These are phyloP conservation scores for Maudiozyma bulderi DNA, from an alignment of 805 yeast genomes.

Conservation along the genomic window DNA sequence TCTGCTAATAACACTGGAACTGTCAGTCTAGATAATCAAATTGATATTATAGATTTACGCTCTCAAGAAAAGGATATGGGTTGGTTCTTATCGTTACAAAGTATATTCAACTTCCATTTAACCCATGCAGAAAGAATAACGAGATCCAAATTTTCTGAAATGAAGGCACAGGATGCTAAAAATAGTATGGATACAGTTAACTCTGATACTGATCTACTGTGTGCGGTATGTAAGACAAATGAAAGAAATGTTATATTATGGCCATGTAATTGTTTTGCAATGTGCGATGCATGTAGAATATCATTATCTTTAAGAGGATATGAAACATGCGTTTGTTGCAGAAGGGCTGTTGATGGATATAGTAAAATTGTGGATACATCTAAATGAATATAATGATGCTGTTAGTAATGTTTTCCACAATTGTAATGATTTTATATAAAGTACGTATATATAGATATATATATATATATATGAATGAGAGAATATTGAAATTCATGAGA, in stretches of 20 bases:
- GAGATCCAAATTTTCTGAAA: slow-evolving; percentile 1
- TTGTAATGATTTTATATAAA: not conserved
- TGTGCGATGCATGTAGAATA: slow-evolving; percentile 76
- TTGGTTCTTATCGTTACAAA: slow-evolving; percentile 1
- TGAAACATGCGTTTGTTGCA: slow-evolving; percentile 78
- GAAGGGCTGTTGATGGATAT: slow-evolving; percentile 54
- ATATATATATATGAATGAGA: not conserved
- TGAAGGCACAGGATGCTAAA: not conserved
- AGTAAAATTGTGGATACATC: slow-evolving; percentile 27
- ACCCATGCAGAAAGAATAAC: slow-evolving; percentile 1
- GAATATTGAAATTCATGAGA: not conserved
- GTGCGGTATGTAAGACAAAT: slow-evolving; percentile 77
- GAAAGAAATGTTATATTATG: slow-evolving; percentile 70
- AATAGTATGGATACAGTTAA: not conserved
- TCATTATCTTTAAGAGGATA: slow-evolving; percentile 64
- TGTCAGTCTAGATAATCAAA: not conserved
- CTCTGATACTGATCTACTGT: slow-evolving; percentile 29
- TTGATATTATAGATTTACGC: not conserved
- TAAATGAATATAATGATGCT: not conserved
- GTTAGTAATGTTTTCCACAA: not conserved
- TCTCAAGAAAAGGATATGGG: not conserved
- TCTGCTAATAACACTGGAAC: too few relatives aligned
- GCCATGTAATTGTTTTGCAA: slow-evolving; percentile 88
- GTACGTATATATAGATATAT: not conserved
- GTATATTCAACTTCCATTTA: not conserved